A percentile compares a stretch with the other conserved stretches of the same genome.
Evolutionary conservation across 202 grass and related monocot species (phyloP).

Genomic region (Dendrocalamus latiflorus): DNA sequence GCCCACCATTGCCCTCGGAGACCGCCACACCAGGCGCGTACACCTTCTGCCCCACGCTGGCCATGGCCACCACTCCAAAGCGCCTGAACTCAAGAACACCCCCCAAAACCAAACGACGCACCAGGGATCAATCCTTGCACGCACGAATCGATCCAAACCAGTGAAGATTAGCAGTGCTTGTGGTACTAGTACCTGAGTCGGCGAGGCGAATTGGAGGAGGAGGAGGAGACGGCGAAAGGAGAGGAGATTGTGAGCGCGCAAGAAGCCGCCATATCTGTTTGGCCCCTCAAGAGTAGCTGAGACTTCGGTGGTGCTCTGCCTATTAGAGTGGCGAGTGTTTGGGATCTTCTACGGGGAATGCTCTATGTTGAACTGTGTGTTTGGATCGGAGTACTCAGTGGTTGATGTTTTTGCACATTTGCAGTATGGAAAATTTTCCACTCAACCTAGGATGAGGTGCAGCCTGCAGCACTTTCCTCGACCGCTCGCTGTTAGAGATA

Average conservation of each 20-base stretch:
- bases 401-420: no score
- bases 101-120: neutral
- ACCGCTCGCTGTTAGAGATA: no score
- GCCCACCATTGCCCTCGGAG: no score
- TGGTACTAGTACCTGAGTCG: constrained; percentile 26
- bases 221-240: neutral
- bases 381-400: neutral
- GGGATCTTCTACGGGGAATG: constrained; percentile 12
- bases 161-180: neutral
- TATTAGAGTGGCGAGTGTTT: neutral
- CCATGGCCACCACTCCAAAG: no score
- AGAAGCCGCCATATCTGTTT: constrained; percentile 47
- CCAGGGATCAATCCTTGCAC: neutral
- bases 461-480: no score
- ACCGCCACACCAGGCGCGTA: no score
- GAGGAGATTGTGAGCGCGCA: constrained; percentile 11
- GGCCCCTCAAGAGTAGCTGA: constrained; percentile 30
- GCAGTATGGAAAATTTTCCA: no score
- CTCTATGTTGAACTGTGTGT: neutral
- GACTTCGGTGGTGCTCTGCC: constrained; percentile 22
- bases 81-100: constrained; percentile 31
- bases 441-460: no score
- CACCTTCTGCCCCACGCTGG: no score
- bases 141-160: neutral
- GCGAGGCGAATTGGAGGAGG: constrained; percentile 26